Evolutionary conservation across 192 early-diverging fungal genomes (phyloP), one percentile per base, ranked within the genome.

Genomic region (Coemansia sp.): DNA sequence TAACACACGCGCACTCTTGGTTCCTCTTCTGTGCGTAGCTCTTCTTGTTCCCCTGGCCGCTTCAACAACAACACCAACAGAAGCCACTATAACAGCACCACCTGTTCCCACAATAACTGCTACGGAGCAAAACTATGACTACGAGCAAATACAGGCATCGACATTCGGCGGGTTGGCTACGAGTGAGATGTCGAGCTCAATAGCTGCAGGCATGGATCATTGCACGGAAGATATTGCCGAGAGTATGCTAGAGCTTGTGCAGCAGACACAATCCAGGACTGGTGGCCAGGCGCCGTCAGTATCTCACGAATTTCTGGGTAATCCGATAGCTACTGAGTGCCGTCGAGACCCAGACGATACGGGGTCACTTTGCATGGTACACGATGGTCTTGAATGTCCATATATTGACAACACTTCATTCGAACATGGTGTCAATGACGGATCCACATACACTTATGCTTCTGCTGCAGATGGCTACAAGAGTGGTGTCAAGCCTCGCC

Each of bases 1-100:
- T 72, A 78, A 74, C 55, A 61, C 72, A 51, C 71, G 76, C 56
- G 76, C 80, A 3, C 65, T 83, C 58, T 54, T 83, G 48, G 76
- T 78, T 18, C 72, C 76, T 19, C 41, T 83, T 15, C 57, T 83
- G 37, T 83, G 76, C 45, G 62, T 72, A 10, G 76, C 67, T 18
- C 62, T 77, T 22, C 69, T 83, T 41, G 58, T 56, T n/a, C 74
- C 71, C 43, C 46, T 68, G 11, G 63, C 66, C 12, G 57, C 63
- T 5, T 54, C 79, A 13, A 41, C 64, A 6, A 43, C 60, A 37
- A 43, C 67, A n/a, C 19, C 65, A 56, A 15, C 22, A 8, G 32
- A 19, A 57, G 48, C 48, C 18, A 49, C 48, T 19, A 18, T 16
- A 49, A 18, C 16, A 5, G 48, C 60, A 15, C 48, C 45, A 16